Conservation (phyloP, 2,329 filamentous ascomycete species). For the Emmonsiellopsis sp. region DNA sequence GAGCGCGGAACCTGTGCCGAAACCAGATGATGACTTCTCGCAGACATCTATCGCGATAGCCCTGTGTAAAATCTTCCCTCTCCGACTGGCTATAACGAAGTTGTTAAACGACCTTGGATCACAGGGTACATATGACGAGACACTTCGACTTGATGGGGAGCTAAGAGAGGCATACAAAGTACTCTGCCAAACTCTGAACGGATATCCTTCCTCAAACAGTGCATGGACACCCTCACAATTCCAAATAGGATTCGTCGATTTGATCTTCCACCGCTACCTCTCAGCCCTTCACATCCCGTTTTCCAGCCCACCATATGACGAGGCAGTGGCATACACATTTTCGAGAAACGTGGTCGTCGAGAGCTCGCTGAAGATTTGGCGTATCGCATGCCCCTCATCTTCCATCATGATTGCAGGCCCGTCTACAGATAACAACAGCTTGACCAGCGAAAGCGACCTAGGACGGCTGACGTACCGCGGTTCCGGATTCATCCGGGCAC, state of each 20-base stretch:
- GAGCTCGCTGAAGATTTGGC: slow-evolving; percentile 41
- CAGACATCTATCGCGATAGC: slow-evolving; percentile 45
- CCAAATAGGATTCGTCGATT: slow-evolving; percentile 16
- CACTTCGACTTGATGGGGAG: slow-evolving; percentile 40
- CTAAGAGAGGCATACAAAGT: slow-evolving; percentile 36
- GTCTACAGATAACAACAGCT: slow-evolving; percentile 1
- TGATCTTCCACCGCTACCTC: slow-evolving; percentile 21
- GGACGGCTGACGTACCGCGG: slow-evolving; percentile 31
- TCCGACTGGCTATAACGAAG: slow-evolving; percentile 37
- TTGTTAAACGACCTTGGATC: slow-evolving; percentile 41
- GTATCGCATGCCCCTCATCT: slow-evolving; percentile 24
- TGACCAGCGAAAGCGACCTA: slow-evolving; percentile 23
- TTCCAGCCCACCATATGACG: slow-evolving; percentile 14
- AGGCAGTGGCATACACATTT: slow-evolving; percentile 31
- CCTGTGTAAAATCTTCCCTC: slow-evolving; percentile 35
- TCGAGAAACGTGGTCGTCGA: slow-evolving; percentile 44
- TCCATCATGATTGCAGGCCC: background rate
- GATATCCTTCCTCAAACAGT: background rate
- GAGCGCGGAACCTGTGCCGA: slow-evolving; percentile 14
- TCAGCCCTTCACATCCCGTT: slow-evolving; percentile 23
- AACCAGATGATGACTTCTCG: slow-evolving; percentile 32
- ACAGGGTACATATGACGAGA: slow-evolving; percentile 39
- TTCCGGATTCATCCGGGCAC: slow-evolving; percentile 20
- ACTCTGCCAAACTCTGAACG: slow-evolving; percentile 24
- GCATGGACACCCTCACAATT: slow-evolving; percentile 11